A percentile compares a stretch with the other conserved stretches of the same genome.
Evolutionary conservation across 1,139 yeast genomes (phyloP).

Genomic region (Arxiozyma slooffiae): DNA sequence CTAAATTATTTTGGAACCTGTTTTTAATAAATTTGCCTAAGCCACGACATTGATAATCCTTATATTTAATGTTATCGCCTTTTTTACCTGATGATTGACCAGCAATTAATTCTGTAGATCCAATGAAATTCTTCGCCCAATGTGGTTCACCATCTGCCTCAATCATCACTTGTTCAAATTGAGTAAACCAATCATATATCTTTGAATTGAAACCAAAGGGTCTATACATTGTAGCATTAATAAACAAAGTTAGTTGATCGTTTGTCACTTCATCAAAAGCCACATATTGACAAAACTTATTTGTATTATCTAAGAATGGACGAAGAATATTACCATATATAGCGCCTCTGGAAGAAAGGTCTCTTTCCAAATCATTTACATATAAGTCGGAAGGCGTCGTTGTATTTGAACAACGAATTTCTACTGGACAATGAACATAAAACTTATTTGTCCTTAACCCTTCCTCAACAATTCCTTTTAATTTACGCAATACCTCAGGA

Average conservation of each 20-base stretch:
- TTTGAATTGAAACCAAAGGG: constrained; percentile 74
- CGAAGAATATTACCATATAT: constrained; percentile 74
- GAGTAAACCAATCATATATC: constrained; percentile 69
- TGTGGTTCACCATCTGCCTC: constrained; percentile 90
- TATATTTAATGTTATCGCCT: constrained; percentile 30
- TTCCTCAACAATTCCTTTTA: constrained; percentile 49
- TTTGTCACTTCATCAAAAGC: constrained; percentile 50
- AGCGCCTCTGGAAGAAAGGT: constrained; percentile 55
- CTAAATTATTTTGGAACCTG: constrained; percentile 74
- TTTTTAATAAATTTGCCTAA: constrained; percentile 55
- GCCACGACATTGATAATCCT: constrained; percentile 74
- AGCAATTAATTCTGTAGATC: constrained; percentile 39
- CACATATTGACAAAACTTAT: constrained; percentile 45
- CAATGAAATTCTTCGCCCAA: constrained; percentile 97
- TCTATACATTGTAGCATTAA: constrained; percentile 92
- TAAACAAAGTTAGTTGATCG: constrained; percentile 71
- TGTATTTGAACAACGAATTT: constrained; percentile 85
- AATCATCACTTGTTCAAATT: constrained; percentile 69
- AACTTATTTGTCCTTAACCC: constrained; percentile 56
- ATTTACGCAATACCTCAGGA: constrained; percentile 53
- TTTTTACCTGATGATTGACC: constrained; percentile 26
- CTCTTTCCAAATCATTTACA: constrained; percentile 33
- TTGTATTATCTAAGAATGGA: constrained; percentile 75
- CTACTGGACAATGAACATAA: constrained; percentile 91
- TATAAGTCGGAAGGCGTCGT: constrained; percentile 39